A percentile compares a stretch with the other conserved stretches of the same genome.
Evolutionary conservation across 2,329 filamentous ascomycete genomes (phyloP).

Genomic region (Xylaria sp.): DNA sequence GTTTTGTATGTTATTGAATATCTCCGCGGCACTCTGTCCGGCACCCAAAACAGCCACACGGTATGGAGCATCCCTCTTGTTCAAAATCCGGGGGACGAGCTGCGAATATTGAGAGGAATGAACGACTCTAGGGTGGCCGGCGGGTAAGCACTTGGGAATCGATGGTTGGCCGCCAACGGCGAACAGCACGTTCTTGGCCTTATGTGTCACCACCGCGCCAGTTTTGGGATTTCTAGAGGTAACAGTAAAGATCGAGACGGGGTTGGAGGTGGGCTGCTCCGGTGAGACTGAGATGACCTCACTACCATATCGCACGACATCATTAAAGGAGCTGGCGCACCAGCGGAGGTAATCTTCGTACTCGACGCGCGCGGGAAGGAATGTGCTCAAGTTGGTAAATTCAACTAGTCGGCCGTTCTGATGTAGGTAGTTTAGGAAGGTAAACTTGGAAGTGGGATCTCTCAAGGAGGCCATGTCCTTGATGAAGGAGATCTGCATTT

Average conservation of each 20-base stretch:
- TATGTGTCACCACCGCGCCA: constrained; percentile 57
- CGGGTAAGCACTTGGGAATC: constrained; percentile 72
- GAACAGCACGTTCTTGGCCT: constrained; percentile 68
- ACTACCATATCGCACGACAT: constrained; percentile 74
- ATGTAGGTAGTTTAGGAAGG: constrained; percentile 94
- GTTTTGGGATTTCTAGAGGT: constrained; percentile 66
- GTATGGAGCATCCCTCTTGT: constrained; percentile 62
- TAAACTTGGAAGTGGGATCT: constrained; percentile 88
- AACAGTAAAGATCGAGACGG: constrained; percentile 71
- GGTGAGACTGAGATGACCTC: constrained; percentile 77
- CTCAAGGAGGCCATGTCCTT: constrained; percentile 92
- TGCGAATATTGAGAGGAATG: constrained; percentile 89
- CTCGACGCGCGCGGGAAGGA: constrained; percentile 82
- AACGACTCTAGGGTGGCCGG: constrained; percentile 73
- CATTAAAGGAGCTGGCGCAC: constrained; percentile 82
- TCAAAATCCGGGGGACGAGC: constrained; percentile 63
- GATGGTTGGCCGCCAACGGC: constrained; percentile 67
- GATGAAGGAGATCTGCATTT: constrained; percentile 98
- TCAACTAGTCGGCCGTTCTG: constrained; percentile 79
- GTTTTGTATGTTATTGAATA: constrained; percentile 85
- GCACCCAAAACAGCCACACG: constrained; percentile 84
- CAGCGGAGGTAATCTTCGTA: constrained; percentile 96
- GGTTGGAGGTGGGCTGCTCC: constrained; percentile 53
- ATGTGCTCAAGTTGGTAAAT: constrained; percentile 90
- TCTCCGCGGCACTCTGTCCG: constrained; percentile 93